phyloP scores from a whole-genome alignment of 2,329 filamentous ascomycete genomes.

The Colletotrichum sp. region DNA sequence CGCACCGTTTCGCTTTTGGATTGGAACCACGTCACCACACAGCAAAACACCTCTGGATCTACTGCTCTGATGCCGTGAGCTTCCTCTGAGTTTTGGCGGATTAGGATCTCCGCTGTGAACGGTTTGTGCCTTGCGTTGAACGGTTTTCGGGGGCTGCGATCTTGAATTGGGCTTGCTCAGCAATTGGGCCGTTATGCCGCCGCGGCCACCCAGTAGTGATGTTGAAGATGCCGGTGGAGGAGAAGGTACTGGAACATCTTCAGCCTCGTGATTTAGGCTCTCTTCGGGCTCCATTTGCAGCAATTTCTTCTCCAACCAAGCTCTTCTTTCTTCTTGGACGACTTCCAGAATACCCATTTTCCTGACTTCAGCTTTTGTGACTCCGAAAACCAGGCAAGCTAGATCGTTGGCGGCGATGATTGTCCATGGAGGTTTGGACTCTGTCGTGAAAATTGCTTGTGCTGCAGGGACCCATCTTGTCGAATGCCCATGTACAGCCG shows the following conservation, averaged over 20 bases:
- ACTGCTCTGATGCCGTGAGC: conserved; percentile 69
- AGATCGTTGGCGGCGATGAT: conserved; percentile 96
- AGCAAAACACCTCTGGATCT: conserved; percentile 89
- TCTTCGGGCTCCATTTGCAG: conserved; percentile 62
- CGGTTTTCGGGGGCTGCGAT: conserved; percentile 59
- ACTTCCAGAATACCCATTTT: conserved; percentile 96
- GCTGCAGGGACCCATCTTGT: conserved; percentile 90
- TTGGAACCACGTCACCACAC: conserved; percentile 97
- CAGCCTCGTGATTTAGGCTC: conserved; percentile 28
- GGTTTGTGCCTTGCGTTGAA: conserved; percentile 67
- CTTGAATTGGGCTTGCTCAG: conserved; percentile 80
- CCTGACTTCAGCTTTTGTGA: conserved; percentile 92
- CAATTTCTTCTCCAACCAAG: conserved; percentile 89
- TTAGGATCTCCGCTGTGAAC: conserved; percentile 62
- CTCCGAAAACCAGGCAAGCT: conserved; percentile 97
- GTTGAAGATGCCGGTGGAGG: conserved; percentile 45
- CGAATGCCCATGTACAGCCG: conserved; percentile 82
- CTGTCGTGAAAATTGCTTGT: conserved; percentile 98
- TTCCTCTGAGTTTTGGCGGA: conserved; percentile 58
- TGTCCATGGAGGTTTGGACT: conserved; percentile 88
- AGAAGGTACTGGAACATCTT: conserved; percentile 41
- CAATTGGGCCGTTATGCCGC: conserved; percentile 84
- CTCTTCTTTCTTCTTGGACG: conserved; percentile 85
- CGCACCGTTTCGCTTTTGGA: conserved; percentile 91
- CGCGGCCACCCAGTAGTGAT: conserved; percentile 69